Percentiles rank a stretch among this genome's conserved stretches.
These are phyloP conservation scores for Magnusiomyces ingens DNA, from an alignment of 1,139 yeast species.

Conservation along the genomic window DNA sequence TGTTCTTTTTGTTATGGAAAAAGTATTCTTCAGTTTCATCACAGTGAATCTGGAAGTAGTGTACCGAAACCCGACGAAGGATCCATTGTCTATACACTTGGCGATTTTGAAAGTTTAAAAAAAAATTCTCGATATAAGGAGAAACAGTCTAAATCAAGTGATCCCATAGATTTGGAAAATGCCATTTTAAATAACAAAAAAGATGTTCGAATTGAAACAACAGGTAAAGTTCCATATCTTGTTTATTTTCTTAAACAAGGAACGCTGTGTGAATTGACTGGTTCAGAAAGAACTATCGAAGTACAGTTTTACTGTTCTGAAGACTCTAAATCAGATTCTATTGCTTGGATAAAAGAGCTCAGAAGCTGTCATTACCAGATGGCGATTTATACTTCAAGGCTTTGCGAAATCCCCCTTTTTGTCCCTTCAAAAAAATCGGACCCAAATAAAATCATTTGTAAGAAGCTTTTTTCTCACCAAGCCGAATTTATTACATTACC, in stretches of 20 bases:
- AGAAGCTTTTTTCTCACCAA: constrained; percentile 11
- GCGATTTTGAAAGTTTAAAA: constrained; percentile 30
- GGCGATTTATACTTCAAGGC: constrained; percentile 48
- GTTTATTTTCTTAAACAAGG: constrained; percentile 53
- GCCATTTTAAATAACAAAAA: not conserved
- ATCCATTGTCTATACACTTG: constrained; percentile 41
- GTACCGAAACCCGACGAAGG: constrained; percentile 35
- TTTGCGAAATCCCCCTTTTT: constrained; percentile 52
- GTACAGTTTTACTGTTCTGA: constrained; percentile 64
- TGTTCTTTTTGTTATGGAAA: constrained; percentile 52
- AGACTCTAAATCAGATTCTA: constrained; percentile 24
- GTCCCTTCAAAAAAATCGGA: constrained; percentile 38
- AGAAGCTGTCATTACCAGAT: constrained; percentile 68
- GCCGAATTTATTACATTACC: no score
- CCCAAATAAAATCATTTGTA: constrained; percentile 41
- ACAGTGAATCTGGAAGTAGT: constrained; percentile 15
- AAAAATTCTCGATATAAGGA: constrained; percentile 20
- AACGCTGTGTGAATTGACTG: constrained; percentile 65
- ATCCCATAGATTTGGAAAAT: constrained; percentile 9
- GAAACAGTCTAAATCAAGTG: constrained; percentile 19
- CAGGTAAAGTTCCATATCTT: constrained; percentile 18
- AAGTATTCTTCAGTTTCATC: constrained; percentile 54
- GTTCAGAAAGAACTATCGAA: constrained; percentile 53
- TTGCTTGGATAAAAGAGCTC: constrained; percentile 52
- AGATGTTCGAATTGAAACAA: constrained; percentile 2